phyloP scores from a whole-genome alignment of 257 asterid genomes.

The Craterostigma plantagineum region DNA sequence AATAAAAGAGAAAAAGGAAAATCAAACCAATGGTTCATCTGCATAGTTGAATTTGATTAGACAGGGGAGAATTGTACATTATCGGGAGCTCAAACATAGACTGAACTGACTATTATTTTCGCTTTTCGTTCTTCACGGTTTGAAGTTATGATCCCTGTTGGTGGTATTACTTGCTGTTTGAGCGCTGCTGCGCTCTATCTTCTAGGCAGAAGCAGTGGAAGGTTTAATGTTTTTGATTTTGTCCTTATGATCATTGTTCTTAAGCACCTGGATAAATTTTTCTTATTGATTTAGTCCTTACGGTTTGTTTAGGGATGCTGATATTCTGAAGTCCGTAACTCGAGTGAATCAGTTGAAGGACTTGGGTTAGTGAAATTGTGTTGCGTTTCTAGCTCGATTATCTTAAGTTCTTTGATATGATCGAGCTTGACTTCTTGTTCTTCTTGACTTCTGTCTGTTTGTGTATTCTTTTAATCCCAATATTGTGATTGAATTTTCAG shows the following conservation, averaged over 20 bases:
- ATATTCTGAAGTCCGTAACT: conserved; percentile 57
- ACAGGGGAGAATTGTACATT: no score
- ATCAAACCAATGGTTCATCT: no score
- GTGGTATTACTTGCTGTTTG: conserved; percentile 81
- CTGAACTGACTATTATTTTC: no score
- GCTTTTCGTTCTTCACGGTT: neutral
- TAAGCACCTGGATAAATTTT: neutral
- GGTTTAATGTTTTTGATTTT: conserved; percentile 19
- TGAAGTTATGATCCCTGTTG: conserved; percentile 20
- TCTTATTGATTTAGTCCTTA: neutral
- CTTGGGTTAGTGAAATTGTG: conserved; percentile 35
- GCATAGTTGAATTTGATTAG: no score
- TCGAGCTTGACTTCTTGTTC: no score
- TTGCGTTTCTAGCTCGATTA: neutral
- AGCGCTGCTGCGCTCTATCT: conserved; percentile 95
- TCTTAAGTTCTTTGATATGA: neutral
- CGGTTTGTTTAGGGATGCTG: conserved; percentile 49
- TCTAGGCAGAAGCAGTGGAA: conserved; percentile 91
- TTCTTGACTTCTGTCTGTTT: no score
- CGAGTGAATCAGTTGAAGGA: conserved; percentile 90
- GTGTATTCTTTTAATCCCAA: neutral
- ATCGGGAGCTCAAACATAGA: no score
- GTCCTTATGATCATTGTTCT: neutral
- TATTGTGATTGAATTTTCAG: conserved; percentile 16
- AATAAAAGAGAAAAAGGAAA: no score